Evolutionary conservation across 2,329 filamentous ascomycete genomes (phyloP).

Genomic region (Pleoardoris graminearum): DNA sequence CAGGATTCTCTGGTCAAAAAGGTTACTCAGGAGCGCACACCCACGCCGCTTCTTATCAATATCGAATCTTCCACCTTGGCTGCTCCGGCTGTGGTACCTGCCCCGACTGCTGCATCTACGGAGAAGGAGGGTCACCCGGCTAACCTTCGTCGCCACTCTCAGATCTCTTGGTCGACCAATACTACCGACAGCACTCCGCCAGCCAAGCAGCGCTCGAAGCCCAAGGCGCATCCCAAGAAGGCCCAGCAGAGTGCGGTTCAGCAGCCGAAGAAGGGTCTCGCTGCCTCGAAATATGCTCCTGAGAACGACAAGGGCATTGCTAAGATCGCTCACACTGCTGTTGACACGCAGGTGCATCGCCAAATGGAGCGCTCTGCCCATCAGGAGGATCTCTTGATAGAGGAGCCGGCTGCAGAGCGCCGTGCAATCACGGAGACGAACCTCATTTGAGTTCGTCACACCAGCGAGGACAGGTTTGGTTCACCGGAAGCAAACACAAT

Average conservation of each 20-base stretch:
- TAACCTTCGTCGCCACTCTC: constrained; percentile 12
- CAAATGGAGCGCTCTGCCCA: not conserved
- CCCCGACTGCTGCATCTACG: not conserved
- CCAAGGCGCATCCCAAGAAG: not conserved
- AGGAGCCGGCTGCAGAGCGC: not conserved
- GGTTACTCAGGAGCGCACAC: not conserved
- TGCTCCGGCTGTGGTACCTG: not conserved
- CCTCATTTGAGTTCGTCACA: too few species aligned
- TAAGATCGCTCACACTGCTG: not conserved
- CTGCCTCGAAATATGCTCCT: constrained; percentile 11
- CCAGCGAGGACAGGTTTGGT: too few species aligned
- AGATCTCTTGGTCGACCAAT: constrained; percentile 14
- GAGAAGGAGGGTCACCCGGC: not conserved
- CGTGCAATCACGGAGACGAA: too few species aligned
- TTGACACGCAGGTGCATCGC: too few species aligned
- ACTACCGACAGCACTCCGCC: constrained; percentile 2
- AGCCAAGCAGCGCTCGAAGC: not conserved
- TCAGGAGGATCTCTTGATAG: not conserved
- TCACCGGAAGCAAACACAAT: not conserved
- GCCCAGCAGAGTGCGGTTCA: not conserved
- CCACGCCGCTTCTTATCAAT: not conserved
- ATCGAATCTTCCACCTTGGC: not conserved
- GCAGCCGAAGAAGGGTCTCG: constrained; percentile 11
- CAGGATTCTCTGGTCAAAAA: not conserved
- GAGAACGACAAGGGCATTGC: not conserved